Conservation (phyloP, 208 protist genomes). For the Balamuthia mandrillaris region DNA sequence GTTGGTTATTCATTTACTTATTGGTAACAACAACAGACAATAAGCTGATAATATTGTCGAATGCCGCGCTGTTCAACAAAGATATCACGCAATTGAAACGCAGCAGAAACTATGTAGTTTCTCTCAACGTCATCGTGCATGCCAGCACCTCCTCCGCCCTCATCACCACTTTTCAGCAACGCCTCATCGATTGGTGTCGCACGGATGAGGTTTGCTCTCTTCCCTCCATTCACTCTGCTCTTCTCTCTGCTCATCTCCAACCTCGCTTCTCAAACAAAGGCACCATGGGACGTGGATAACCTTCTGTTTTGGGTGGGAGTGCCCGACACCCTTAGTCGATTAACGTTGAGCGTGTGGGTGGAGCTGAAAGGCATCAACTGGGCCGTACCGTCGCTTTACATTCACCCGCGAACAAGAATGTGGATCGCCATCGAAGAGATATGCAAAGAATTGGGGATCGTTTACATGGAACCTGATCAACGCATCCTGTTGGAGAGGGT, state of each 20-base stretch:
- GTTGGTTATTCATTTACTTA: not conserved
- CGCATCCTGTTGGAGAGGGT: not conserved
- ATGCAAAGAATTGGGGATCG: not conserved
- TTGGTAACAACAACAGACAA: not conserved
- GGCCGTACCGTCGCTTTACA: not conserved
- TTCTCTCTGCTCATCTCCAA: no score
- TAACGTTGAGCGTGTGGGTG: not conserved
- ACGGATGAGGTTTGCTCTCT: no score
- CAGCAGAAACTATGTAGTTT: not conserved
- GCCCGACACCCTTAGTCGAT: not conserved
- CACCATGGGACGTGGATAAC: no score
- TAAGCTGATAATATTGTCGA: not conserved
- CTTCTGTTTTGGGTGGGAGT: not conserved
- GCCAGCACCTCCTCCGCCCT: not conserved
- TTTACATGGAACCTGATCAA: not conserved
- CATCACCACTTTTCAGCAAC: not conserved
- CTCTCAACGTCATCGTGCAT: not conserved
- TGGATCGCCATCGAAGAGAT: not conserved
- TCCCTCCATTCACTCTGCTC: no score
- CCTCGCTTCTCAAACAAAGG: no score
- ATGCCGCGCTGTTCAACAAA: not conserved
- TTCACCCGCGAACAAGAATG: not conserved
- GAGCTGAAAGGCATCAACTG: slow-evolving; percentile 1
- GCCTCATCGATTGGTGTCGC: no score
- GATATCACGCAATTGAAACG: not conserved